A percentile compares a stretch with the other conserved stretches of the same genome.
Conservation (phyloP, 306 rosid species). For the Citrullus colocynthis region DNA sequence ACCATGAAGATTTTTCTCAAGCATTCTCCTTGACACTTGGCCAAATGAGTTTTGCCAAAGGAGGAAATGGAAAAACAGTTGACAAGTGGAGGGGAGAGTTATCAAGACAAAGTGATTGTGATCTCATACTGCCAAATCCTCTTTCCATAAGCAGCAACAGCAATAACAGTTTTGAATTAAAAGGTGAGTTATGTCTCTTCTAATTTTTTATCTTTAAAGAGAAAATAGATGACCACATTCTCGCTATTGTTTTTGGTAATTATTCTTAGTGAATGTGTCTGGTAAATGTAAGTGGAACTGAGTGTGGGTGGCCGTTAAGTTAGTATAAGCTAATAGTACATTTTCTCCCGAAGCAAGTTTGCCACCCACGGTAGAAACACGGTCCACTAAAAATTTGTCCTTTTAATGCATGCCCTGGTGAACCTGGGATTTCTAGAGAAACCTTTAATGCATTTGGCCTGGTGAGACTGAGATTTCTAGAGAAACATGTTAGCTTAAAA, state of each 20-base stretch:
- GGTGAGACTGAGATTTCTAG: not conserved
- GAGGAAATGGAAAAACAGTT: not conserved
- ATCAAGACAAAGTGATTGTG: not conserved
- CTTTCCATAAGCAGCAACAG: not conserved
- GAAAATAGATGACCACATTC: not conserved
- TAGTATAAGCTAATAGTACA: constrained; percentile 1
- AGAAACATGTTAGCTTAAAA: not conserved
- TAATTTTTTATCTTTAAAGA: not conserved
- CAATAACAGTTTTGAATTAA: not conserved
- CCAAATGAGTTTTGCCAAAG: not conserved
- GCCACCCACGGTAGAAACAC: not conserved
- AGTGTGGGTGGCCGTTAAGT: not conserved
- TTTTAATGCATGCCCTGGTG: not conserved
- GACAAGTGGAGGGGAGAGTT: not conserved
- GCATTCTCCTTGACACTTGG: not conserved
- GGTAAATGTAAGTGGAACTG: not conserved
- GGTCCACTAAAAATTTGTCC: not conserved
- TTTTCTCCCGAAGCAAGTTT: constrained; percentile 3
- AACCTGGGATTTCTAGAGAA: too few relatives aligned
- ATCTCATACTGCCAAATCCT: not conserved
- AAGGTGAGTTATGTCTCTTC: not conserved
- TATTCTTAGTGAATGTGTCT: not conserved
- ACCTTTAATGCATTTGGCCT: not conserved
- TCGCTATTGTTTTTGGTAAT: not conserved
- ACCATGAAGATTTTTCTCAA: not conserved